Conservation (phyloP, 345 rosid genomes). For the Boechera divaricarpa region DNA sequence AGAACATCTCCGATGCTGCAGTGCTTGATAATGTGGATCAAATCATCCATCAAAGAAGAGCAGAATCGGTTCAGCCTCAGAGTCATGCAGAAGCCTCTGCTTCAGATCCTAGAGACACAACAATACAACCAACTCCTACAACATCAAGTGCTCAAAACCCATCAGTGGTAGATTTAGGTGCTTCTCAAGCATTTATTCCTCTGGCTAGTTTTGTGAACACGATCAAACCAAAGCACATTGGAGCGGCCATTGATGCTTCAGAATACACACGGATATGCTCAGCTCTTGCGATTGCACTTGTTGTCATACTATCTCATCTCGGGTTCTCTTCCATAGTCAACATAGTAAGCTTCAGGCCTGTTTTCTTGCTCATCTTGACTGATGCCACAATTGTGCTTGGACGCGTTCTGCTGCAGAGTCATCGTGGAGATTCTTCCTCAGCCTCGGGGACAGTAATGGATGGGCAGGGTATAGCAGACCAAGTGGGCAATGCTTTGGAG, state of each 20-base stretch:
- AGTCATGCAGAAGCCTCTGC: slow-evolving; percentile 29
- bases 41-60: slow-evolving; percentile 37
- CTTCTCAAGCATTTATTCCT: slow-evolving; percentile 41
- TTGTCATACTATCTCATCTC: slow-evolving; percentile 57
- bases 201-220: slow-evolving; percentile 25
- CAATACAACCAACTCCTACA: slow-evolving; percentile 34
- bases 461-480: slow-evolving; percentile 57
- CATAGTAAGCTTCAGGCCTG: slow-evolving; percentile 66
- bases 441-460: slow-evolving; percentile 37
- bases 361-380: slow-evolving; percentile 68
- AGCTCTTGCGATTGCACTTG: slow-evolving; percentile 54
- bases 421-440: slow-evolving; percentile 34
- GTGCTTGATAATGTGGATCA: slow-evolving; percentile 31
- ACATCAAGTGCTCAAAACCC: slow-evolving; percentile 47
- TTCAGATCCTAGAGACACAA: slow-evolving; percentile 35
- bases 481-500: slow-evolving; percentile 72
- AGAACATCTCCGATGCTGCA: slow-evolving; percentile 35
- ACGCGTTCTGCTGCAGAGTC: slow-evolving; percentile 48
- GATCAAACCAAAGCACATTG: slow-evolving; percentile 58
- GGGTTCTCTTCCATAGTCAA: slow-evolving; percentile 65
- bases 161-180: slow-evolving; percentile 37
- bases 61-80: slow-evolving; percentile 18
- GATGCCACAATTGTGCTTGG: slow-evolving; percentile 62
- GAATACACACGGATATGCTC: slow-evolving; percentile 54
- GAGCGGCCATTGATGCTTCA: slow-evolving; percentile 62